Conservation (phyloP, 257 asterid species). For the Solanum virginianum region DNA sequence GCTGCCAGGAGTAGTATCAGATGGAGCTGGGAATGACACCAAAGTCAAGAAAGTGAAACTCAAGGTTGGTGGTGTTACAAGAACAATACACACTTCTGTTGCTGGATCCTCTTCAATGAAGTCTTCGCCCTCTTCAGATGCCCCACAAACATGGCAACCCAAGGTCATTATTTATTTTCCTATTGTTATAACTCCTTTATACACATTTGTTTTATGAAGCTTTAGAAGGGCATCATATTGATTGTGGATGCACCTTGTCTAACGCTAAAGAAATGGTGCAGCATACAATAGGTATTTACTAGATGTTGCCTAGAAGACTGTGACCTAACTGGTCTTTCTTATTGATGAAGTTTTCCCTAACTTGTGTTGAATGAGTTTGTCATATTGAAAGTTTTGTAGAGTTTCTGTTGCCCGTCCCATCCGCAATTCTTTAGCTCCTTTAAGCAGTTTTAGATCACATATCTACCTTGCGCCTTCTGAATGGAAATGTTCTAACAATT, state of each 20-base stretch:
- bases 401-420: neutral
- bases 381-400: neutral
- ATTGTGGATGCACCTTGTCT: neutral
- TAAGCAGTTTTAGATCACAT: neutral
- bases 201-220: neutral
- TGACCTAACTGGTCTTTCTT: neutral
- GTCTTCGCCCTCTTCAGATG: slow-evolving; percentile 28
- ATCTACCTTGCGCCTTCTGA: neutral
- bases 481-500: neutral
- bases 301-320: neutral
- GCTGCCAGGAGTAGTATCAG: slow-evolving; percentile 16
- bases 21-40: slow-evolving; percentile 24
- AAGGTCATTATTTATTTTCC: slow-evolving; percentile 6
- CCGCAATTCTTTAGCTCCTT: neutral
- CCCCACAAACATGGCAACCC: slow-evolving; percentile 6
- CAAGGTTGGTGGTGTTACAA: slow-evolving; percentile 79
- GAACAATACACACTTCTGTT: slow-evolving; percentile 42
- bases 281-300: neutral
- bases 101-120: slow-evolving; percentile 33
- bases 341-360: neutral
- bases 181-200: neutral
- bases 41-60: slow-evolving; percentile 58
- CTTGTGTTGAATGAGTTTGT: neutral
- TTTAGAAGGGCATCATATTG: neutral
- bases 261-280: neutral